Evolutionary conservation across 192 early-diverging fungal genomes (phyloP).

Genomic region (Fimicolochytrium jonesii): DNA sequence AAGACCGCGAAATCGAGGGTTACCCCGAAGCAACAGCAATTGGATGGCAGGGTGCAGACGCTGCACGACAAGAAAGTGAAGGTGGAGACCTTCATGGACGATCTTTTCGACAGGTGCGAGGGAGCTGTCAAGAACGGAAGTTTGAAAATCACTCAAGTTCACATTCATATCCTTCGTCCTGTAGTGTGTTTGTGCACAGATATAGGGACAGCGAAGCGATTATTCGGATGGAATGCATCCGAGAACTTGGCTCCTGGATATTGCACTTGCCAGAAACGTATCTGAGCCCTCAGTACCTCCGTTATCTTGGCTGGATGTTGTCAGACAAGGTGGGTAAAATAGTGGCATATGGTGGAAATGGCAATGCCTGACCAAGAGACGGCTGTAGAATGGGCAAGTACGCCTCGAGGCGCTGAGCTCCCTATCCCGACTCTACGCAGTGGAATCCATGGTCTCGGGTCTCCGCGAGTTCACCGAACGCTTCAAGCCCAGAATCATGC

Average conservation of each 20-base stretch:
- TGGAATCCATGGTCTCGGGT: slow-evolving; percentile 49
- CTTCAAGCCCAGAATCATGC: slow-evolving; percentile 65
- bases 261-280: slow-evolving; percentile 62
- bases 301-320: slow-evolving; percentile 84
- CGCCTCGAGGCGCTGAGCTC: slow-evolving; percentile 69
- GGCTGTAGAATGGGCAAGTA: slow-evolving; percentile 28
- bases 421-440: slow-evolving; percentile 51
- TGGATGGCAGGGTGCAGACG: slow-evolving; percentile 39
- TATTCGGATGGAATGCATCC: slow-evolving; percentile 81
- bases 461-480: slow-evolving; percentile 64
- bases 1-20: slow-evolving; percentile 31
- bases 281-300: slow-evolving; percentile 67
- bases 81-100: slow-evolving; percentile 57
- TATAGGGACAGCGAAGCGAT: slow-evolving; percentile 81
- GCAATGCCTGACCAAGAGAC: background rate
- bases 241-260: slow-evolving; percentile 79
- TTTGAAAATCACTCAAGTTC: too few relatives aligned
- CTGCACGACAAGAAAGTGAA: slow-evolving; percentile 54
- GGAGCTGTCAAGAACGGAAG: background rate
- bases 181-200: slow-evolving; percentile 82
- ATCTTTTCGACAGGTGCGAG: slow-evolving; percentile 71
- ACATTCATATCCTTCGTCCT: too few relatives aligned
- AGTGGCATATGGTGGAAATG: background rate
- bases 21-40: slow-evolving; percentile 17
- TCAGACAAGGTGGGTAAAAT: slow-evolving; percentile 59